Base-by-base conservation (phyloP, 2,329 filamentous ascomycete species). In the Knufia petricola region DNA sequence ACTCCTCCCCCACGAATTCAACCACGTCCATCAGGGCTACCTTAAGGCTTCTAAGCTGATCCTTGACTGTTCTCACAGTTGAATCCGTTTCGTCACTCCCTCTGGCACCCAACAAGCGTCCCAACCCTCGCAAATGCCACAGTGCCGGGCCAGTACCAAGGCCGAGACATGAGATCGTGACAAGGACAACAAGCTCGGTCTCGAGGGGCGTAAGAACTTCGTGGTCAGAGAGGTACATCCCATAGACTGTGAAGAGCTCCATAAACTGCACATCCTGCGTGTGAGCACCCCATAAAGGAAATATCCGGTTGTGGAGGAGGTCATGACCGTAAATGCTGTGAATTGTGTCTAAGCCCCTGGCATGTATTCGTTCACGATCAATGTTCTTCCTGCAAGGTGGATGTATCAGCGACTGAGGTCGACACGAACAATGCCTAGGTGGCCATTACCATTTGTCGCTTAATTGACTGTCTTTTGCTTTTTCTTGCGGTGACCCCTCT, bases 241-340 rank as follows among this genome's bases (percentile, higher is more conserved):
- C 70, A 69, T 94, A 94, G 1, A 78, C 80, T 12, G 84, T 77
- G 15, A 84, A 84, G 44, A 86, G 73, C 64, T 88, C 85, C 66
- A 94, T 76, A 60, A 79, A 81, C 8, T 77, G 72, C 63, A 94
- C 87, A 26, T 69, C 64, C 17, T 45, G 38, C 3, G 53, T 56
- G 51, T 62, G 57, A 4, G 56, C 55, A 28, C 63, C 63, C 60
- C 62, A 64, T 4, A 55, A 55, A 19, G 48, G 30, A 48, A 64
- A 62, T 41, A 65, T 64, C 10, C 40, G 38, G 2, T 55, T 59
- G n/a, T 58, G 56, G 2, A 64, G 52, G 15, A 48, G 38, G 12
- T 41, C 26, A 12, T 60, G 60, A 20, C 56, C 55, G 51, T 65
- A 65, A 42, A 65, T 55, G 12, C 50, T 50, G 34, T 63, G 55